Evolutionary conservation across 2,329 filamentous ascomycete genomes (phyloP), one percentile per base, ranked within the genome.

Genomic region (Corinectria fuckeliana): DNA sequence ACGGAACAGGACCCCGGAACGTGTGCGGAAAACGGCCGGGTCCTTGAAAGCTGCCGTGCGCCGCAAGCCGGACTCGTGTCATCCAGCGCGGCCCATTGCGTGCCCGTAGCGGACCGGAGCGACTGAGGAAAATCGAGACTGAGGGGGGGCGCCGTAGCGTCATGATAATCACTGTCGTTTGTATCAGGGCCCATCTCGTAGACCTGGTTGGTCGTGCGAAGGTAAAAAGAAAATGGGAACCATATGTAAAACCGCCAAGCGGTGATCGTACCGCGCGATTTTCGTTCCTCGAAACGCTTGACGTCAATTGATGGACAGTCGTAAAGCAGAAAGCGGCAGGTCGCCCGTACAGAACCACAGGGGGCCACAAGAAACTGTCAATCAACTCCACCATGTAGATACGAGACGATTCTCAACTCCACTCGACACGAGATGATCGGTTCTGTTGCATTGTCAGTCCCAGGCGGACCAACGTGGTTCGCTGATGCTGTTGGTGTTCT

Each of bases 401-500:
- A 63, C 62, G 56, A 56, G 47, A 51, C 54, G 57, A 67, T 58
- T 41, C 26, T 32, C 16, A 30, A 23, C 48, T 48, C 56, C 50
- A 58, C 56, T 38, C 10, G 10, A 54, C 50, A 54, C 23, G 39
- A 49, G 50, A 38, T 45, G 44, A 50, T 56, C 41, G 36, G 28
- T 53, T 32, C 53, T 64, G 34, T 30, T 21, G 53, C 45, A 54
- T 44, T 42, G 34, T 54, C n/a, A 53, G 21, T 51, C 9, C 36
- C 26, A 44, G 34, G 30, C 23, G 41, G 41, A 41, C 21, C 23
- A 13, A 41, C 26, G 45, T 48, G 65, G 41, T 64, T 69, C 49
- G 59, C 60, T 26, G 39, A 61, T 55, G 30, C 50, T 65, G 14
- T 64, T 36, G 30, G 41, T 4, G 21, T 25, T 69, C 67, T 69